Evolutionary conservation across 495 filamentous ascomycete species (phyloP).

Genomic region (Tricharina praecox): DNA sequence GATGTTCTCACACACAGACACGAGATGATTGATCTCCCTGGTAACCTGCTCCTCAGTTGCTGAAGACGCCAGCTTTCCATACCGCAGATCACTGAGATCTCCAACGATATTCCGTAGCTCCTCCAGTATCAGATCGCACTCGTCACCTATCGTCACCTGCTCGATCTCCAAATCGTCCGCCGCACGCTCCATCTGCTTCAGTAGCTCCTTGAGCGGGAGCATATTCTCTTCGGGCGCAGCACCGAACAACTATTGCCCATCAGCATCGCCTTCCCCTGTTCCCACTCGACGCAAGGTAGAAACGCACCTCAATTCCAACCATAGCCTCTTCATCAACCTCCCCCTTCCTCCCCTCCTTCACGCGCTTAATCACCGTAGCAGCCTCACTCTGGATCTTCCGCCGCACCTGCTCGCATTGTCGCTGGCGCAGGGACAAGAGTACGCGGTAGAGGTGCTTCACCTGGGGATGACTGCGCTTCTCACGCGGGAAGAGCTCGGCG

Average conservation of each 20-base stretch:
- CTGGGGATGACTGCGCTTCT: slow-evolving; percentile 51
- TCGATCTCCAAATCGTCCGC: slow-evolving; percentile 48
- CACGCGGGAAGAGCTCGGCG: slow-evolving; percentile 54
- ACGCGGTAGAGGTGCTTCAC: slow-evolving; percentile 63
- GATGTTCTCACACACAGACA: background rate
- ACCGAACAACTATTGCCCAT: slow-evolving; percentile 47
- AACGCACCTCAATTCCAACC: slow-evolving; percentile 48
- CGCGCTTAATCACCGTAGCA: slow-evolving; percentile 43
- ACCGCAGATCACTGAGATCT: slow-evolving; percentile 64
- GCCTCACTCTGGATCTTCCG: slow-evolving; percentile 52
- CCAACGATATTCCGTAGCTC: slow-evolving; percentile 47
- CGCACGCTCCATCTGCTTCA: slow-evolving; percentile 51
- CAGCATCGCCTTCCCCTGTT: background rate
- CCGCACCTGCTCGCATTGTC: slow-evolving; percentile 48
- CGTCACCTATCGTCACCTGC: slow-evolving; percentile 42
- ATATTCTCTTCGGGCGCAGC: slow-evolving; percentile 32
- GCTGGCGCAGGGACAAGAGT: slow-evolving; percentile 52
- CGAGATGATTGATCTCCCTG: background rate
- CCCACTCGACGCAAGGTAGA: no score
- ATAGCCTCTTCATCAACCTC: slow-evolving; percentile 47
- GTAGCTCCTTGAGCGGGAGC: slow-evolving; percentile 47
- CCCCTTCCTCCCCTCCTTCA: slow-evolving; percentile 40
- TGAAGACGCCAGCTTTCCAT: slow-evolving; percentile 41
- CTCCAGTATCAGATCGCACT: slow-evolving; percentile 43
- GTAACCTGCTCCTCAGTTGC: background rate